Evolutionary conservation across 2,329 filamentous ascomycete species (phyloP).

Genomic region (Chrysoporthe deuterocubensis): DNA sequence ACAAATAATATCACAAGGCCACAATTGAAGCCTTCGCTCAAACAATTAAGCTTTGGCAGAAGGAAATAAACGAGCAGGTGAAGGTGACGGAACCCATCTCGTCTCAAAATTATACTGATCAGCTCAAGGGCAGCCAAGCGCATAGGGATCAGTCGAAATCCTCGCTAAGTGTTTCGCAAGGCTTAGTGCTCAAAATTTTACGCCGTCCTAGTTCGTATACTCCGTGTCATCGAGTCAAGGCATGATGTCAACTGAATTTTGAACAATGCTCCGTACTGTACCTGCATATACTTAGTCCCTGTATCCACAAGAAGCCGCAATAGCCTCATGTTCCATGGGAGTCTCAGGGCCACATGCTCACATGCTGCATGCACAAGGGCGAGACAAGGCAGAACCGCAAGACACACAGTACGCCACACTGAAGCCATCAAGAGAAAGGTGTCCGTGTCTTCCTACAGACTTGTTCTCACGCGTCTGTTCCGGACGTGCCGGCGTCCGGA

Average conservation of each 20-base stretch:
- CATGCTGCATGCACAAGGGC: neutral
- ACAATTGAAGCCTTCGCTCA: too few relatives aligned
- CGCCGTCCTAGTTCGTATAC: neutral
- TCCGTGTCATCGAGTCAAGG: neutral
- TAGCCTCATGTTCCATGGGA: neutral
- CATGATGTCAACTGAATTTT: neutral
- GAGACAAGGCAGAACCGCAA: neutral
- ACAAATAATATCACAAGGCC: neutral
- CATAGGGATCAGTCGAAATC: neutral
- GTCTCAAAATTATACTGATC: neutral
- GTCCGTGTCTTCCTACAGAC: neutral
- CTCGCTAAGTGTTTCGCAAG: neutral
- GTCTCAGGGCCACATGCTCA: neutral
- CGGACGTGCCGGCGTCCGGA: neutral
- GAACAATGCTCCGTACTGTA: neutral
- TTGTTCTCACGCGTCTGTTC: neutral
- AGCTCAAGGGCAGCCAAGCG: neutral
- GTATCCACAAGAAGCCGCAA: neutral
- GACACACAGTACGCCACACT: neutral
- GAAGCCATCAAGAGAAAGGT: neutral
- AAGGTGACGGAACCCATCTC: too few relatives aligned
- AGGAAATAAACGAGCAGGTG: too few relatives aligned
- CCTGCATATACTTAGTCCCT: neutral
- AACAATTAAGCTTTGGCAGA: too few relatives aligned
- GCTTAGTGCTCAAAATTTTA: neutral